A percentile compares a stretch with the other conserved stretches of the same genome.
Evolutionary conservation across 108 stramenopile genomes (phyloP).

Genomic region (Pseudonitzschia delicatissima): DNA sequence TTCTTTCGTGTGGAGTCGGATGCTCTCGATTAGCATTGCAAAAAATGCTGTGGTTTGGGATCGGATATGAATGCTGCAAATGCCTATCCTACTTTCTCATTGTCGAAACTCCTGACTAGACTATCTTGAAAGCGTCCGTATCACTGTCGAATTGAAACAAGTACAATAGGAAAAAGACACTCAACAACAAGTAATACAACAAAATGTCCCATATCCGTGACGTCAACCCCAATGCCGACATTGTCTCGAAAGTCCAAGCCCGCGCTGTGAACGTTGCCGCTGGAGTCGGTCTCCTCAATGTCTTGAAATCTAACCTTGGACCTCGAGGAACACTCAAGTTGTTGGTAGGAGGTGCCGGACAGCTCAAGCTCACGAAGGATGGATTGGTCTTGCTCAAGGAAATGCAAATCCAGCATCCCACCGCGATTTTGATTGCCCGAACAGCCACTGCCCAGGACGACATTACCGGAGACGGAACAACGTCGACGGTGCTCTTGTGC

Average conservation of each 20-base stretch:
- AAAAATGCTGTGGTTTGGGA: too few species aligned
- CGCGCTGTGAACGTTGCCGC: constrained; percentile 96
- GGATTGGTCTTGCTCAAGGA: constrained; percentile 97
- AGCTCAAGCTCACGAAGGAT: constrained; percentile 99
- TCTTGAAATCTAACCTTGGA: constrained; percentile 92
- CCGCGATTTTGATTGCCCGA: constrained; percentile 96
- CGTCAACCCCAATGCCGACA: constrained; percentile 92
- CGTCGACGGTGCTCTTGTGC: constrained; percentile 92
- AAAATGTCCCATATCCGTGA: constrained; percentile 26
- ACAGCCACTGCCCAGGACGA: constrained; percentile 98
- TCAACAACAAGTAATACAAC: not conserved
- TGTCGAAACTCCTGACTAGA: too few species aligned
- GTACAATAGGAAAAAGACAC: not conserved
- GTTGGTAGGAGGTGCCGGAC: constrained; percentile 98
- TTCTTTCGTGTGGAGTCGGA: too few species aligned
- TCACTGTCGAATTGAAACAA: too few species aligned
- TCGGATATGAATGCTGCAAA: too few species aligned
- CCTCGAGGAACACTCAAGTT: constrained; percentile 98
- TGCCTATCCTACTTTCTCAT: too few species aligned
- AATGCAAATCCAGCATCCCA: constrained; percentile 99
- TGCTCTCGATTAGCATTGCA: too few species aligned
- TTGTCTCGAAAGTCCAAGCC: constrained; percentile 86
- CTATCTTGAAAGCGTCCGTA: too few species aligned
- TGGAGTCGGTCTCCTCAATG: constrained; percentile 88
- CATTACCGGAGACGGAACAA: constrained; percentile 97